A percentile compares a stretch with the other conserved stretches of the same genome.
Conservation (phyloP, 164 flowering plant genomes). For the Pachysandra terminalis region DNA sequence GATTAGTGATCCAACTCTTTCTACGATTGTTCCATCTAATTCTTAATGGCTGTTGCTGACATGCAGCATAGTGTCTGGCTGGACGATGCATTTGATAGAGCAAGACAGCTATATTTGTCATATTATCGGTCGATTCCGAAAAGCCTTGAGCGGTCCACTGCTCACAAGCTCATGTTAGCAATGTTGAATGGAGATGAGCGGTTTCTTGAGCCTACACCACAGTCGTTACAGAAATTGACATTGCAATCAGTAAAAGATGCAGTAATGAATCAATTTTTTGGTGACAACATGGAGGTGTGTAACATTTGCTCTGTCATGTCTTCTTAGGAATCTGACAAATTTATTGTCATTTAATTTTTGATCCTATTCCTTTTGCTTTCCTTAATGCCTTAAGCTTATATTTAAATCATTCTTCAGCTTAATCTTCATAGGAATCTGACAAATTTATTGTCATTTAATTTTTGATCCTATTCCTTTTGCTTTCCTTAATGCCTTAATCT, state of each 20-base stretch:
- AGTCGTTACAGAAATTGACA: conserved; percentile 68
- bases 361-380: not conserved
- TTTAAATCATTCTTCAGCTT: conserved; percentile 44
- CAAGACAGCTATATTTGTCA: conserved; percentile 85
- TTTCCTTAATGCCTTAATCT: not conserved
- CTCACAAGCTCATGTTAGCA: conserved; percentile 93
- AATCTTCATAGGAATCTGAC: conserved; percentile 70
- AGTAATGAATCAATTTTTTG: conserved; percentile 90
- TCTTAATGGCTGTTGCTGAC: conserved; percentile 18
- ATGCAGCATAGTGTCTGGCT: conserved; percentile 98
- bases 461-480: not conserved
- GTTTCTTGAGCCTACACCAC: conserved; percentile 96
- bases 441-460: not conserved
- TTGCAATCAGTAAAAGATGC: conserved; percentile 79
- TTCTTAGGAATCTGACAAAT: conserved; percentile 1
- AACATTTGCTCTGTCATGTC: conserved; percentile 6
- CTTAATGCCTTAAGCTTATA: not conserved
- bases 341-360: not conserved
- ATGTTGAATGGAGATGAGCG: conserved; percentile 98
- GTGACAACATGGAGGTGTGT: conserved; percentile 92
- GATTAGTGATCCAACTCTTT: no score
- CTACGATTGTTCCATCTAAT: conserved; percentile 5
- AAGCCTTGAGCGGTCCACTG: conserved; percentile 96
- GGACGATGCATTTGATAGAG: conserved; percentile 98
- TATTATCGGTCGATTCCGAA: conserved; percentile 96